Conservation (phyloP, 768 basidiomycete species). For the Neoboletus magnificus region DNA sequence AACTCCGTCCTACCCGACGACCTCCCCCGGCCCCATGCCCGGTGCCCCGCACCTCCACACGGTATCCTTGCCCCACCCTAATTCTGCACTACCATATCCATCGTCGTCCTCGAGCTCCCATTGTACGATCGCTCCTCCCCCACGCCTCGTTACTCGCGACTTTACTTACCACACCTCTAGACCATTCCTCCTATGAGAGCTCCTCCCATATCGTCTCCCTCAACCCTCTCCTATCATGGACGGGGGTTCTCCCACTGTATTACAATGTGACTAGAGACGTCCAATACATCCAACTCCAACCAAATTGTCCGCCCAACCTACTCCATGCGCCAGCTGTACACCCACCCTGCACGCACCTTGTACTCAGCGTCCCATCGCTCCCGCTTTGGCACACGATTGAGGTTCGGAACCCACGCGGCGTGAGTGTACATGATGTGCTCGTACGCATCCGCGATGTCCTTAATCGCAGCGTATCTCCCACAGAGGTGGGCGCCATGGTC, state of each 20-base stretch:
- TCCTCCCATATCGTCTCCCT: constrained; percentile 20
- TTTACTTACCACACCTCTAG: constrained; percentile 8
- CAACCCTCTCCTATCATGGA: constrained; percentile 26
- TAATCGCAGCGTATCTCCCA: constrained; percentile 21
- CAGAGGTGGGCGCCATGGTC: constrained; percentile 27
- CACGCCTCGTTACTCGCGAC: neutral
- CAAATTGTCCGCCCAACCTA: constrained; percentile 12
- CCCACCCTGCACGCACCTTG: constrained; percentile 15
- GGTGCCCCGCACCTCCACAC: constrained; percentile 25
- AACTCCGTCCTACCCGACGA: constrained; percentile 8
- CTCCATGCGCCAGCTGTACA: constrained; percentile 23
- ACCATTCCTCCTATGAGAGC: constrained; percentile 7
- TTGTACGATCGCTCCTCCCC: constrained; percentile 12
- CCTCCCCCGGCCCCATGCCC: constrained; percentile 22
- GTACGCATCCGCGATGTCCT: constrained; percentile 27
- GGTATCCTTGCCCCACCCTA: constrained; percentile 32
- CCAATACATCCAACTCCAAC: constrained; percentile 19
- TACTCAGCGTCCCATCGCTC: constrained; percentile 19
- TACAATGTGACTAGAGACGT: constrained; percentile 29
- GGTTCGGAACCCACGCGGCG: constrained; percentile 26
- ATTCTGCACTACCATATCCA: constrained; percentile 18
- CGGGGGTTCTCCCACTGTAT: constrained; percentile 13
- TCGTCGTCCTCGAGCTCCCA: constrained; percentile 16
- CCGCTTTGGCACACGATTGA: constrained; percentile 31
- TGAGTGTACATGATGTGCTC: constrained; percentile 30